phyloP scores from a whole-genome alignment of 352 stramenopile genomes.

The Plasmopara muralis region DNA sequence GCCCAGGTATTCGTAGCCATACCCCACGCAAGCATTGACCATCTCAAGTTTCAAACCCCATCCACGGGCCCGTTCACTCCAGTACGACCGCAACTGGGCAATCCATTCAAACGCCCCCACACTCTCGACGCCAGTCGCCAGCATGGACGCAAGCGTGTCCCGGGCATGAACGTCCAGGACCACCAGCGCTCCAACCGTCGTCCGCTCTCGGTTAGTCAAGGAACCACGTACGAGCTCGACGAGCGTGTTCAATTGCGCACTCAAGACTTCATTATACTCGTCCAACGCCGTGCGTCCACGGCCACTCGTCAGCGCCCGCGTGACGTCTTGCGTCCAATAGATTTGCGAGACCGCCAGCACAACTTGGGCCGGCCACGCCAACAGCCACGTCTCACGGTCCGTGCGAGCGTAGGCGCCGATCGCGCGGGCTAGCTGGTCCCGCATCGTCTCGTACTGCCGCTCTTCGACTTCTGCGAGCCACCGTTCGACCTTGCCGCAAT shows the following conservation, averaged over 20 bases:
- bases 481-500: constrained; percentile 94
- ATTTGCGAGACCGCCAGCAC: constrained; percentile 89
- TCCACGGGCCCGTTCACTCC: constrained; percentile 48
- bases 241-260: constrained; percentile 83
- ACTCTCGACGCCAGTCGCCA: constrained; percentile 81
- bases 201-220: constrained; percentile 87
- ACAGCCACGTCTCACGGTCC: constrained; percentile 83
- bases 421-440: constrained; percentile 85
- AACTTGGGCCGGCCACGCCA: constrained; percentile 92
- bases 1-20: constrained; percentile 89
- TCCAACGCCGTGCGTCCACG: constrained; percentile 49
- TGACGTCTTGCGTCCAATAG: constrained; percentile 93
- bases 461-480: constrained; percentile 91
- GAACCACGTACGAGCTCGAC: constrained; percentile 89
- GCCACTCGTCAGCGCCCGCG: constrained; percentile 63
- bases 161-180: constrained; percentile 91
- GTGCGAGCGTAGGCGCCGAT: constrained; percentile 81
- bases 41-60: constrained; percentile 84
- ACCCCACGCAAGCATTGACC: constrained; percentile 83
- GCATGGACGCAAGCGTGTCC: constrained; percentile 91
- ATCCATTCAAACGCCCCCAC: constrained; percentile 93
- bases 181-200: constrained; percentile 88
- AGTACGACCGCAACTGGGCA: constrained; percentile 92
- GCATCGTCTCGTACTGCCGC: constrained; percentile 88
- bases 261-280: constrained; percentile 77